Base-by-base conservation (phyloP, 2,329 filamentous ascomycete species). In the Pseudogymnoascus sp. region DNA sequence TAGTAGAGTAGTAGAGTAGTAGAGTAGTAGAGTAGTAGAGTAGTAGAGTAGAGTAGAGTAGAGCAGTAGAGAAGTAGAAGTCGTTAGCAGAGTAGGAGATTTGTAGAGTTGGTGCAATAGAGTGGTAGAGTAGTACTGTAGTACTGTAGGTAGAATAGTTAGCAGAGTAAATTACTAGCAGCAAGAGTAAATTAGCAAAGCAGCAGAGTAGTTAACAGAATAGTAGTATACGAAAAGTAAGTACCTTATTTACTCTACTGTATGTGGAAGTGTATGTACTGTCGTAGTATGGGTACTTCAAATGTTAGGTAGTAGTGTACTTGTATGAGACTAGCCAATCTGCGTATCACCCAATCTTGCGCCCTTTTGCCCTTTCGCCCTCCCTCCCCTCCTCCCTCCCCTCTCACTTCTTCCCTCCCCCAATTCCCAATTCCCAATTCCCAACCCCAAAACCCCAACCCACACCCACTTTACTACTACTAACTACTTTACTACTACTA, bases 261-360 rank as follows among this genome's bases (percentile, higher is more conserved):
- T 45, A 45, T 45, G 39, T 45, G 21, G 13, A n/a, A 23, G 21
- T 26, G 39, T 45, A 45, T 45, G 39, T 45, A 45, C 39, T 45
- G 13, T 45, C 39, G 21, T 45, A 45, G 39, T 45, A 13, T 23
- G 2, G 13, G 39, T 45, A 45, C 39, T 45, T 45, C 21, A 2
- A n/a, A n/a, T n/a, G n/a, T n/a, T n/a, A n/a, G n/a, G n/a, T n/a
- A 26, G 23, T 45, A 45, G 41, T 6, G 21, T 15, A 28, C 23
- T 52, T 28, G 23, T 52, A 52, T 52, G 41, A 48, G 41, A 48
- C 41, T 52, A 52, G 41, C 41, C 41, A 52, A 52, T 52, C 41
- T 52, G 41, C 41, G 41, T 52, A 52, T 52, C 41, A 52, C 41
- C 41, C 41, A 52, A 52, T 52, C 41, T 30, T 52, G 41, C 21